phyloP scores from a whole-genome alignment of 2,329 filamentous ascomycete genomes.

The Rosellinia necatrix region DNA sequence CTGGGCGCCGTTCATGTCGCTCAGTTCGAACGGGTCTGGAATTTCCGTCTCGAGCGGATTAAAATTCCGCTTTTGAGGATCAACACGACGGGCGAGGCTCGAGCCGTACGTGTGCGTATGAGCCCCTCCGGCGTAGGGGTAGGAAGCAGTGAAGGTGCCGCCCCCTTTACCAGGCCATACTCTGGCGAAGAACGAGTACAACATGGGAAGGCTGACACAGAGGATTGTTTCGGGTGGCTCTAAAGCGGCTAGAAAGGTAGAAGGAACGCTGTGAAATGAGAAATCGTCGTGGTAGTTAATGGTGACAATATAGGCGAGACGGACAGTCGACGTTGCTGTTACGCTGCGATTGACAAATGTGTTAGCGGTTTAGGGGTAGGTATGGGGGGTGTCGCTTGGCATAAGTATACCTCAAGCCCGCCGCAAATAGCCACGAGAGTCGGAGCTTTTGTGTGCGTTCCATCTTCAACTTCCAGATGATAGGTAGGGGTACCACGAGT shows the following conservation, averaged over 20 bases:
- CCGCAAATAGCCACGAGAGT: conserved; percentile 28
- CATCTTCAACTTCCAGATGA: conserved; percentile 31
- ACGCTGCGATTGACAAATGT: conserved; percentile 15
- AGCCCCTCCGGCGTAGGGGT: not conserved
- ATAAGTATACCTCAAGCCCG: conserved; percentile 24
- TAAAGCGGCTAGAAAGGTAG: conserved; percentile 28
- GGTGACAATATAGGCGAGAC: conserved; percentile 26
- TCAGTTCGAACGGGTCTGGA: conserved; percentile 29
- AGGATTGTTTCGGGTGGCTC: conserved; percentile 27
- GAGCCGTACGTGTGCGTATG: conserved; percentile 20
- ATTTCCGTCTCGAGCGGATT: conserved; percentile 13
- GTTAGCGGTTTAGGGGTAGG: not conserved
- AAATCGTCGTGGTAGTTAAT: conserved; percentile 31
- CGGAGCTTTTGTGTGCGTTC: conserved; percentile 26
- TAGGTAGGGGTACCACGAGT: conserved; percentile 25
- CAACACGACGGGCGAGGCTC: conserved; percentile 17
- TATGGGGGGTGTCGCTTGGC: not conserved
- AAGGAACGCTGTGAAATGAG: conserved; percentile 27
- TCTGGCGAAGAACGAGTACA: conserved; percentile 25
- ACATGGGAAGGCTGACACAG: conserved; percentile 32
- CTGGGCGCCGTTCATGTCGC: conserved; percentile 13
- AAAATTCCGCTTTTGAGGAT: conserved; percentile 23
- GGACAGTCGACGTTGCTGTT: conserved; percentile 27
- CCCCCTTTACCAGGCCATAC: conserved; percentile 7
- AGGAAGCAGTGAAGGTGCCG: not conserved